Evolutionary conservation across 2,329 filamentous ascomycete genomes (phyloP), one percentile per base, ranked within the genome.

Genomic region (Didymella glomerata): DNA sequence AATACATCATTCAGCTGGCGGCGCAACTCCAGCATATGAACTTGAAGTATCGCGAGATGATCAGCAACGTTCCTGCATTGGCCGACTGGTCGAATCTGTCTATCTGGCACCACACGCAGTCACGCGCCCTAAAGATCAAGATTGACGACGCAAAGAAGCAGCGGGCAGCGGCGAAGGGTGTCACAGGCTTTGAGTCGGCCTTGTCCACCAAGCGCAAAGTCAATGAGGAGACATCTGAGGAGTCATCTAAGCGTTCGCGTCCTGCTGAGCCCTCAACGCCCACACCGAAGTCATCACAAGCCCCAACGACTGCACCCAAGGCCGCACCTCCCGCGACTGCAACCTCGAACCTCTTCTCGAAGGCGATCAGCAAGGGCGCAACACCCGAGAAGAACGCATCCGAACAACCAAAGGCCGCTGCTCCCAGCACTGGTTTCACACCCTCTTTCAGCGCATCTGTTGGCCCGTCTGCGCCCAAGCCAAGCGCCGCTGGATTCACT

Each of bases 201-300:
- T 46, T 76, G 24, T 76, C 72, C n/a, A 73, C 68, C 2, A 75
- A 76, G 58, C 73, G 72, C 38, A 75, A 73, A 54, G 64, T 60
- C 10, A 64, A 52, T 16, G 67, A 70, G 8, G 64, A 63, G 5
- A 60, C 42, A 24, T 51, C 36, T 11, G 66, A 67, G 4, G 60
- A 70, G 44, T 52, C 63, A 20, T 65, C 64, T 40, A 76, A 76
- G 59, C 73, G 70, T 42, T 68, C 69, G 30, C 60, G 62, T 32
- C 61, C 44, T 34, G 61, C 64, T n/a, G 51, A 54, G 38, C 54
- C 65, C 42, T 48, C 61, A 22, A 70, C 67, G 25, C 68, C 71
- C 2, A 65, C 64, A 14, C 64, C 70, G 9, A 69, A 70, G 34
- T 38, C 66, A 24, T 50, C 65, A 0, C 28, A 16, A n/a, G 13